Evolutionary conservation across 1,284 basidiomycete species (phyloP).

Genomic region (Melampsora larici-populina): DNA sequence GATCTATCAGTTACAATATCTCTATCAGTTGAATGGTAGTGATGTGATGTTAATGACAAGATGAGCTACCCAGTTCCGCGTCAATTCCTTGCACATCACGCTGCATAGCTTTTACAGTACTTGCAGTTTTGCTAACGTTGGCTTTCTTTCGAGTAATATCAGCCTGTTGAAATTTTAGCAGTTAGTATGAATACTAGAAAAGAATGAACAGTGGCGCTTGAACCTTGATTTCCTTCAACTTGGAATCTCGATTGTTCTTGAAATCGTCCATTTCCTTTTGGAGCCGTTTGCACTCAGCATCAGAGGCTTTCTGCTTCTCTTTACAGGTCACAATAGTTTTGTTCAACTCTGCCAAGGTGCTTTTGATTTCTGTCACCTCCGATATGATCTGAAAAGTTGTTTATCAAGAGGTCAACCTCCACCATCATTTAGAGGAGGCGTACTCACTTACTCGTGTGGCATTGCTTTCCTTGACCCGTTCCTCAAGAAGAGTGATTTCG

Average conservation of each 20-base stretch:
- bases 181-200: slow-evolving; percentile 9
- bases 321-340: slow-evolving; percentile 66
- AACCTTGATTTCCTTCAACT: slow-evolving; percentile 89
- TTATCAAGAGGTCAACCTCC: neutral
- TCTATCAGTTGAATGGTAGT: slow-evolving; percentile 2
- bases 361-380: slow-evolving; percentile 73
- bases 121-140: slow-evolving; percentile 73
- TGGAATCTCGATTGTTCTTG: slow-evolving; percentile 96
- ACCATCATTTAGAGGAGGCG: neutral
- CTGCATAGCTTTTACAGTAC: slow-evolving; percentile 77
- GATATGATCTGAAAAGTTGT: slow-evolving; percentile 64
- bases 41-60: slow-evolving; percentile 10
- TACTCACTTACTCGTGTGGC: slow-evolving; percentile 68
- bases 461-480: slow-evolving; percentile 83
- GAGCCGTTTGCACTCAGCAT: slow-evolving; percentile 75
- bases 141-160: slow-evolving; percentile 77
- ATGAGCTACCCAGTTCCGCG: slow-evolving; percentile 73
- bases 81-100: slow-evolving; percentile 82
- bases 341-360: slow-evolving; percentile 67
- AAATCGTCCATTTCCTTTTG: slow-evolving; percentile 98
- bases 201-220: slow-evolving; percentile 42
- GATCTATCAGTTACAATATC: slow-evolving; percentile 59
- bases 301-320: slow-evolving; percentile 71
- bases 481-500: slow-evolving; percentile 74
- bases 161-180: slow-evolving; percentile 57